phyloP scores from a whole-genome alignment of 805 yeast species.

The Sugiyamaella smithiae region DNA sequence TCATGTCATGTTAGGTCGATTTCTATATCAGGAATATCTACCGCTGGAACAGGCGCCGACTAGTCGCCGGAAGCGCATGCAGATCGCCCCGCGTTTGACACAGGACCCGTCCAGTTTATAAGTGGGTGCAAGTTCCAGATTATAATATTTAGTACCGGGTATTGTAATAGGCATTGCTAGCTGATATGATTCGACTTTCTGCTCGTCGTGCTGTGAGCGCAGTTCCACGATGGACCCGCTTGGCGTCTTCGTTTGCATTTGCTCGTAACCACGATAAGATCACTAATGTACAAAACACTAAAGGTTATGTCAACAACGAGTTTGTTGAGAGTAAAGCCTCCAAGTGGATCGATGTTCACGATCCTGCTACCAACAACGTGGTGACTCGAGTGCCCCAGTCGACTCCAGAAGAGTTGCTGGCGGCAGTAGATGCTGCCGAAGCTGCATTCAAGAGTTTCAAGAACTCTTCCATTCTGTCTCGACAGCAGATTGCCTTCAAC shows the following conservation, averaged over 20 bases:
- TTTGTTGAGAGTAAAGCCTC: constrained; percentile 48
- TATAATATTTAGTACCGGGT: neutral
- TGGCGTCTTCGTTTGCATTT: constrained; percentile 4
- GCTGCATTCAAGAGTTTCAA: constrained; percentile 60
- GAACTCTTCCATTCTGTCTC: constrained; percentile 45
- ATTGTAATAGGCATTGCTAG: neutral
- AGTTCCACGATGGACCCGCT: neutral
- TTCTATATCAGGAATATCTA: constrained; percentile 2
- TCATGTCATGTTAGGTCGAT: too few species aligned
- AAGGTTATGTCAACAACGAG: constrained; percentile 44
- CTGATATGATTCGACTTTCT: neutral
- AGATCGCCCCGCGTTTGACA: constrained; percentile 5
- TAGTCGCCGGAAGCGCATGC: neutral
- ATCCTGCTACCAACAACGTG: constrained; percentile 69
- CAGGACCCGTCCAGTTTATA: neutral
- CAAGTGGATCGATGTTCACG: constrained; percentile 66
- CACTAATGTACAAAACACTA: constrained; percentile 34
- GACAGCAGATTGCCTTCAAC: constrained; percentile 66
- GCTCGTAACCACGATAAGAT: constrained; percentile 30
- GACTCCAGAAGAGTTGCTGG: constrained; percentile 60
- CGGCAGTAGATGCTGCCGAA: constrained; percentile 63
- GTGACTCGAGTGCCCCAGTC: constrained; percentile 70
- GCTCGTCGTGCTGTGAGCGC: neutral
- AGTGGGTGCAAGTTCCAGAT: neutral
- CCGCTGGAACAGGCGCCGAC: constrained; percentile 2